Evolutionary conservation across 2,329 filamentous ascomycete genomes (phyloP).

Genomic region (Ascomycota sp.): DNA sequence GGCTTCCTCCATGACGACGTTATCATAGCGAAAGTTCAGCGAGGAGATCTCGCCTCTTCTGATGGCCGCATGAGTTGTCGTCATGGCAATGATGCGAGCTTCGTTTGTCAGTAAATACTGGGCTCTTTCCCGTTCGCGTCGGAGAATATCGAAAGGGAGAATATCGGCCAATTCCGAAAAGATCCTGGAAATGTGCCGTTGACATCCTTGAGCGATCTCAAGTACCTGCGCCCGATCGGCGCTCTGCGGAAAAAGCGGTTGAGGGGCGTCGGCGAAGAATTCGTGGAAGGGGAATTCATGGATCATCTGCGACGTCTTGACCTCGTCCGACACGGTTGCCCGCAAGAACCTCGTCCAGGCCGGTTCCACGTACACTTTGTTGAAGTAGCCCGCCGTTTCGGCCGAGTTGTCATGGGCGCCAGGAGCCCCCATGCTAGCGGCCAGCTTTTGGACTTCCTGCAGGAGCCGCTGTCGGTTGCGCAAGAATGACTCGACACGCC

Average conservation of each 20-base stretch:
- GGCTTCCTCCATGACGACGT: slow-evolving; percentile 94
- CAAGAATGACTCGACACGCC: slow-evolving; percentile 82
- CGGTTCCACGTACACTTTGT: slow-evolving; percentile 72
- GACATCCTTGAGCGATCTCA: slow-evolving; percentile 64
- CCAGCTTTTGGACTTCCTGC: slow-evolving; percentile 65
- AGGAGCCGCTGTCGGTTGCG: slow-evolving; percentile 65
- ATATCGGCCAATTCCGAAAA: slow-evolving; percentile 86
- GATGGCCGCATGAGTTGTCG: slow-evolving; percentile 92
- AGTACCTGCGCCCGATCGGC: slow-evolving; percentile 42
- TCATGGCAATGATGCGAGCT: slow-evolving; percentile 97
- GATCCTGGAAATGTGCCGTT: slow-evolving; percentile 69
- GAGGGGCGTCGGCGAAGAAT: slow-evolving; percentile 73
- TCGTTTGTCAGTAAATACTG: slow-evolving; percentile 91
- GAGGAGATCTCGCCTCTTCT: slow-evolving; percentile 70
- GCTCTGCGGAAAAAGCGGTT: slow-evolving; percentile 54
- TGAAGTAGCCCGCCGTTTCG: slow-evolving; percentile 93
- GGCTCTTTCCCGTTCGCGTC: slow-evolving; percentile 72
- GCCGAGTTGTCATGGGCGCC: slow-evolving; percentile 92
- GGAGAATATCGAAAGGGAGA: slow-evolving; percentile 80
- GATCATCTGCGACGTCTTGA: slow-evolving; percentile 38
- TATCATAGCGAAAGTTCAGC: slow-evolving; percentile 93
- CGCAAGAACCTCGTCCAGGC: slow-evolving; percentile 67
- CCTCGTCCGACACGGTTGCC: slow-evolving; percentile 28
- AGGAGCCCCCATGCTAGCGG: slow-evolving; percentile 61
- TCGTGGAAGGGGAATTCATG: slow-evolving; percentile 64